phyloP scores from a whole-genome alignment of 495 filamentous ascomycete species.

The Glarea lozoyensis region DNA sequence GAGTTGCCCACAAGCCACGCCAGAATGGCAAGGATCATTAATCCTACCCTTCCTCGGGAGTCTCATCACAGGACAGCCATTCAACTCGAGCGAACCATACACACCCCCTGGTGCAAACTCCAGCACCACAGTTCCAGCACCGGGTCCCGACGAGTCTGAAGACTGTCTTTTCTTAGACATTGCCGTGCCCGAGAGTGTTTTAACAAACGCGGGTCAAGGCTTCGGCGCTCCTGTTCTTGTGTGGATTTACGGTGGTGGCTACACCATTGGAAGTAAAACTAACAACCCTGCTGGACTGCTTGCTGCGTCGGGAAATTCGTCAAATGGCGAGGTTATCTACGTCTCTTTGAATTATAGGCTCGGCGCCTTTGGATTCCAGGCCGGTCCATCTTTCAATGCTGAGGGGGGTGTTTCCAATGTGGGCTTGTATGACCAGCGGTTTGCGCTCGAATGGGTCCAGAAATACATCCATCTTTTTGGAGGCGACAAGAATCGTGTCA shows the following conservation, averaged over 20 bases:
- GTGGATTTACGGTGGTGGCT: conserved; percentile 56
- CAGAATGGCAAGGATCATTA: conserved; percentile 4
- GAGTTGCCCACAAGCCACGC: conserved; percentile 8
- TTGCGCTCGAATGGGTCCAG: conserved; percentile 68
- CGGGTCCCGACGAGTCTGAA: conserved; percentile 17
- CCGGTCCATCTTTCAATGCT: conserved; percentile 33
- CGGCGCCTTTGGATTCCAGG: conserved; percentile 41
- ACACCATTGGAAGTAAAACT: conserved; percentile 42
- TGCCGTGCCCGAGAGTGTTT: conserved; percentile 35
- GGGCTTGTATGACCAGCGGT: conserved; percentile 57
- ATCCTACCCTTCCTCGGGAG: no score
- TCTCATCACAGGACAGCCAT: no score
- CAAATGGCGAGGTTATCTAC: conserved; percentile 44
- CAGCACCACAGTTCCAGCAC: conserved; percentile 6
- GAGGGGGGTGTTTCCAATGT: conserved; percentile 51
- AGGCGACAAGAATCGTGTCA: conserved; percentile 56
- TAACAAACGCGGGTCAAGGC: conserved; percentile 20
- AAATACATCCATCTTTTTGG: conserved; percentile 60
- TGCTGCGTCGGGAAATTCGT: conserved; percentile 27
- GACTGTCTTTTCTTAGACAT: conserved; percentile 46
- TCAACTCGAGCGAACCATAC: no score
- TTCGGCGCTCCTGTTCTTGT: conserved; percentile 27
- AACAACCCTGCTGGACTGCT: conserved; percentile 37
- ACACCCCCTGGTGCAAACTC: no score
- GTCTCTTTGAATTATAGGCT: conserved; percentile 55